Evolutionary conservation across 495 filamentous ascomycete species (phyloP), one percentile per base, ranked within the genome.

Genomic region (Hyaloscypha finlandica): DNA sequence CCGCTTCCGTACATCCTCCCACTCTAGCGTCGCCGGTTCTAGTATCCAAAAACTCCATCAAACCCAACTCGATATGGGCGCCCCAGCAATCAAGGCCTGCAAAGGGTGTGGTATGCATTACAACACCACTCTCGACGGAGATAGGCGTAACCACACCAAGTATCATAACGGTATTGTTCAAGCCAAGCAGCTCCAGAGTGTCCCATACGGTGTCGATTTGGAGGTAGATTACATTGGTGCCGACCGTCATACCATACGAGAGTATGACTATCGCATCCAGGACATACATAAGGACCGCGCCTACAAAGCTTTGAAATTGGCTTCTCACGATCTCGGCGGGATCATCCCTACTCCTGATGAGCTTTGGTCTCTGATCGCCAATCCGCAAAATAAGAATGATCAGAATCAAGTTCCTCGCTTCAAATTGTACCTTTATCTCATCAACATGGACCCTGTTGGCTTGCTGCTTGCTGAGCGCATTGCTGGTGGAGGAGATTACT

Each of bases 371-470:
- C 51, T 48, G 55, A 65, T 61, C n/a, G 2, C 37, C 12, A 60
- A 65, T 25, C 57, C 57, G 20, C n/a, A 52, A 54, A 35, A 65
- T n/a, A 8, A 31, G 42, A 25, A 48, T 51, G 29, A 11, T 61
- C 58, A 6, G 32, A 29, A 63, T 19, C 42, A 59, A 35, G 64
- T 63, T 31, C 51, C 60, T 20, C 59, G 59, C 14, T 71, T 54
- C 58, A 71, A 61, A 39, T 22, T 71, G 3, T 69, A 51, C 58
- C 61, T 69, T 2, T 67, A 66, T 42, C 48, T 61, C 30, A 54
- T 66, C 33, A 32, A 60, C n/a, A 2, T 29, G 2, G 22, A 51
- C 9, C 29, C 45, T n/a, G 65, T 63, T 14, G 62, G 48, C 0
- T 37, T 69, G 8, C 30, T 69, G 11, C 20, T 72, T 9, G 63